Evolutionary conservation across 371 early-diverging fungal species (phyloP), one percentile per base, ranked within the genome.

Genomic region (Lichtheimia hyalospora): DNA sequence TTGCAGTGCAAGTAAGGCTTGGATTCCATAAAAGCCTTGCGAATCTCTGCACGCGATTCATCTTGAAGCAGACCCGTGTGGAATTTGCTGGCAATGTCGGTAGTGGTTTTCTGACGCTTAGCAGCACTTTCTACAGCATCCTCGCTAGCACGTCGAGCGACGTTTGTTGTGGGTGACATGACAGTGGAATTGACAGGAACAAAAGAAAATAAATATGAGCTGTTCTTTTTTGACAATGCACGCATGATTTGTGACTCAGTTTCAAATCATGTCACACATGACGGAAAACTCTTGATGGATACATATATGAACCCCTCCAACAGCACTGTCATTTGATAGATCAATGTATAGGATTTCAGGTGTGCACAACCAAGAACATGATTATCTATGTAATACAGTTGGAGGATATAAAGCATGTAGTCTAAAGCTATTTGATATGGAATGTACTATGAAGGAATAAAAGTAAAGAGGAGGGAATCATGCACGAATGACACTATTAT

Each of bases 1-100:
- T 79, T 75, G 61, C 79, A 75, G 70, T 92, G 89, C 52, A 76
- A 69, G 71, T 84, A 92, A 2, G 90, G 91, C 46, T 71, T 70
- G 5, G 89, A 85, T 12, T 66, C 70, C 25, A 70, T 68, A 58
- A 70, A 79, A 8, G 72, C 64, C 23, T 68, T 64, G 39, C 71
- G 62, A 44, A 79, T 62, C 13, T 21, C 55, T 2, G 56, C 28
- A 3, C 58, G 50, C 0, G 70, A 67, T 1, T 40, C 52, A 1
- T 60, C 21, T 8, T 70, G 66, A 15, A 79, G 50, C 0, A 79
- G 52, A 13, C 71, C 79, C 0, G 60, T 48, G 13, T 67, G 62
- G 39, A 79, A 79, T 34, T 55, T 49, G 48, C 18, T 23, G 8
- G 27, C 23, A 5, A 50, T 20, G 12, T 28, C 28, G 7, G 34